Conservation (phyloP, 768 basidiomycete genomes). For the Boletus rubescentipes region DNA sequence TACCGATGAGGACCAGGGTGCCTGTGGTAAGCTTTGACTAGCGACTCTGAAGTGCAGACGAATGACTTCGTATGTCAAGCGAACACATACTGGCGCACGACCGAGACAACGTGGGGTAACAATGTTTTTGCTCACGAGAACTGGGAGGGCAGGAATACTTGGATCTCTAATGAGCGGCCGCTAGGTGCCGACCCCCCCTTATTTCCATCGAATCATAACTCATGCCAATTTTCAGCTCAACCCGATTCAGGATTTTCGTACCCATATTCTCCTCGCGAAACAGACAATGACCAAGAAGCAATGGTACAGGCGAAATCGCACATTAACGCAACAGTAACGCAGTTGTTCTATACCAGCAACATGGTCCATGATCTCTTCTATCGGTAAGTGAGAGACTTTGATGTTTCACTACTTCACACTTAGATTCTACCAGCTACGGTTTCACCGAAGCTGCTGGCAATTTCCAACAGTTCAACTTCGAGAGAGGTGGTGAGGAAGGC, state of each 20-base stretch:
- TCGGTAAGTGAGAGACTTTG: slow-evolving; percentile 37
- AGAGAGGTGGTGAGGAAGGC: slow-evolving; percentile 78
- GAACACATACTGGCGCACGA: slow-evolving; percentile 53
- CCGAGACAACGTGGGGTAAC: slow-evolving; percentile 84
- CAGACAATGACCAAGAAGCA: slow-evolving; percentile 50
- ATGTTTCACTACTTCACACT: background rate
- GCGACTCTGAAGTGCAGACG: no score
- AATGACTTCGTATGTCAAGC: slow-evolving; percentile 15
- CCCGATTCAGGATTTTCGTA: slow-evolving; percentile 55
- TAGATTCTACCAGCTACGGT: slow-evolving; percentile 60
- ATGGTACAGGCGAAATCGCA: slow-evolving; percentile 74
- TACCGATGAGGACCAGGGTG: slow-evolving; percentile 4
- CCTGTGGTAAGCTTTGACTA: slow-evolving; percentile 8
- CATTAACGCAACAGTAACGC: slow-evolving; percentile 83
- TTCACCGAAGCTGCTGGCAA: slow-evolving; percentile 92
- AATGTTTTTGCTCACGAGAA: slow-evolving; percentile 96
- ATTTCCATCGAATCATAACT: background rate
- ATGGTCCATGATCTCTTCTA: slow-evolving; percentile 82
- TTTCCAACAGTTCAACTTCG: slow-evolving; percentile 99
- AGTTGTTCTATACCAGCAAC: slow-evolving; percentile 87
- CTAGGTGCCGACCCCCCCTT: slow-evolving; percentile 35
- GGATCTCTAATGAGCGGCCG: slow-evolving; percentile 77
- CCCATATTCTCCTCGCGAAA: slow-evolving; percentile 66
- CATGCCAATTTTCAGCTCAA: slow-evolving; percentile 1
- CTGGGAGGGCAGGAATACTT: slow-evolving; percentile 71